Conservation (phyloP, 768 basidiomycete species). For the Mrakia gelida region DNA sequence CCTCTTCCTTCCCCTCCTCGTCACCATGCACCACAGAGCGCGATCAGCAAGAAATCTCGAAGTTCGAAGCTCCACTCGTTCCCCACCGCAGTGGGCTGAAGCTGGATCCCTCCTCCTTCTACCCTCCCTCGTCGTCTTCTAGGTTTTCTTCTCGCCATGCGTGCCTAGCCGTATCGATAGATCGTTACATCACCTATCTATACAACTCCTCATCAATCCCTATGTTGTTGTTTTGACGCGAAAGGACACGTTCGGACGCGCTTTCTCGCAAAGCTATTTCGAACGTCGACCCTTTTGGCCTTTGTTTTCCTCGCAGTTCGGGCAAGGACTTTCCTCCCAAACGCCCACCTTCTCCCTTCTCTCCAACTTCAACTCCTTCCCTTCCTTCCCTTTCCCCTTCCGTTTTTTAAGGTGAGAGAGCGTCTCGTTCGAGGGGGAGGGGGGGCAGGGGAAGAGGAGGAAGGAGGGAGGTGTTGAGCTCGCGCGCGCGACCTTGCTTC, state of each 20-base stretch:
- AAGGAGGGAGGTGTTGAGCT: no score
- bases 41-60: no score
- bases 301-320: slow-evolving; percentile 1
- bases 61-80: no score
- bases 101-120: no score
- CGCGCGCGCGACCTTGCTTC: neutral
- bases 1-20: no score
- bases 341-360: neutral
- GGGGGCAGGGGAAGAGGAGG: no score
- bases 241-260: neutral
- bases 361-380: neutral
- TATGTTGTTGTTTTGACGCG: neutral
- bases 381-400: neutral
- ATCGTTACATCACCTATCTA: neutral
- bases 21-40: no score
- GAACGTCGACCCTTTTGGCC: neutral
- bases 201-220: neutral
- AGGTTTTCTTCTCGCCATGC: no score
- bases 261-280: neutral
- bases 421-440: neutral
- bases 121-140: no score
- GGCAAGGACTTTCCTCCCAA: neutral
- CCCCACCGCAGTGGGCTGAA: no score
- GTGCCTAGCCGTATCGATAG: no score
- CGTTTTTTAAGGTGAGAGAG: neutral